phyloP scores from a whole-genome alignment of 306 rosid genomes.

The Phaseolus lunatus region DNA sequence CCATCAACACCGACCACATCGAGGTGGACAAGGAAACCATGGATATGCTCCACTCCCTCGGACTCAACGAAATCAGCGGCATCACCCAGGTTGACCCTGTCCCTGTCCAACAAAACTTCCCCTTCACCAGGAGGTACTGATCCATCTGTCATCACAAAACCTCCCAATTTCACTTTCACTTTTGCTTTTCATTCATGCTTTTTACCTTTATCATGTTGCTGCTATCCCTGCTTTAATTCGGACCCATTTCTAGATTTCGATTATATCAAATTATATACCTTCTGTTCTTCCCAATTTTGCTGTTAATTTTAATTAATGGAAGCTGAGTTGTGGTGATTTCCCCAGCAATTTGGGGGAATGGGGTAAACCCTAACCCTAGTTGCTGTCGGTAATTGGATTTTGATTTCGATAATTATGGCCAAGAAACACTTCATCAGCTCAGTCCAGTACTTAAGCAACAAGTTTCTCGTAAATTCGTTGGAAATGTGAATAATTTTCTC shows the following conservation, averaged over 20 bases:
- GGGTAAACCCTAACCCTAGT: neutral
- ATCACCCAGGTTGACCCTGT: conserved; percentile 50
- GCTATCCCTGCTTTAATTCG: neutral
- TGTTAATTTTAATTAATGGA: neutral
- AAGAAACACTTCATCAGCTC: neutral
- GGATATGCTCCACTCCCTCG: conserved; percentile 62
- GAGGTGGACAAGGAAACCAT: conserved; percentile 69
- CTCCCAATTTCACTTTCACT: no score
- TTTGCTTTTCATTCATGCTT: neutral
- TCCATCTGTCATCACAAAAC: no score
- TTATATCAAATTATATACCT: neutral
- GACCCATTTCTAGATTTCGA: neutral
- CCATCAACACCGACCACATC: conserved; percentile 53
- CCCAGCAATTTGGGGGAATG: neutral
- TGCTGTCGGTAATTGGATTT: no score
- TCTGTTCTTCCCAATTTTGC: neutral
- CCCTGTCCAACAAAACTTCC: conserved; percentile 34
- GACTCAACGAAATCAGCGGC: conserved; percentile 53
- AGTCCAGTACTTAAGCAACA: no score
- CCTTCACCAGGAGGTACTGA: conserved; percentile 56
- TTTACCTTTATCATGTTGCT: neutral
- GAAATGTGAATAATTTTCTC: no score
- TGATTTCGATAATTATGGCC: no score
- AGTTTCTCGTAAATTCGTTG: no score
- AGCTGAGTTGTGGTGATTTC: no score